Evolutionary conservation across 306 rosid species (phyloP), one percentile per base, ranked within the genome.

Genomic region (Corylus americana): DNA sequence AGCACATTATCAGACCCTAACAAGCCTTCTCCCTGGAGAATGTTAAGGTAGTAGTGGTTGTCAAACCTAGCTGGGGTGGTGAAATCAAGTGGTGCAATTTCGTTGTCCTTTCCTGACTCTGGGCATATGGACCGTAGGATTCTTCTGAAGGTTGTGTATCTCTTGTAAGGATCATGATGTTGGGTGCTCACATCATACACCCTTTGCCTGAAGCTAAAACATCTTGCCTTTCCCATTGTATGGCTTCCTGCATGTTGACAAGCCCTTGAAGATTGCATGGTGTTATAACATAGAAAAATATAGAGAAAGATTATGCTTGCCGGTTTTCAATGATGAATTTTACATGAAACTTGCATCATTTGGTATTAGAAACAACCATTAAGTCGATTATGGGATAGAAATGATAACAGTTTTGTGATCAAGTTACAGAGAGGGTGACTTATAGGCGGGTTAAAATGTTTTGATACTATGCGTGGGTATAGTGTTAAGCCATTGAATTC

Each of bases 151-250:
- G 62, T 87, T 63, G 89, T 89, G 82, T 87, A 81, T 31, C 95
- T 77, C 72, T 89, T 84, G 83, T 90, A 92, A 68, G 62, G 92
- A 62, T 94, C 97, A 64, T 80, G 27, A 44, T 83, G 79, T 1
- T 77, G 88, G 2, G 39, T 68, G 14, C 81, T 75, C 25, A 82
- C 16, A 29, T 94, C 92, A 63, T 94, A 87, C 35, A 85, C 75
- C 61, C 97, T 86, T 76, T 94, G 91, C 67, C 91, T 83, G 88
- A 94, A 91, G 77, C 88, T 94, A 55, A 82, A 0, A 81, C 98
- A 94, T 72, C 91, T 91, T 75, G 97, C 97, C 81, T 86, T 87
- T 79, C 98, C 98, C 25, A 94, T 85, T 44, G 98, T 92, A 82
- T 94, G 98, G 80, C 98, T 87, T 45, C 97, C 98, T 92, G 35